Conservation (phyloP, 2,329 filamentous ascomycete genomes). For the Chaetomium olivaceum region DNA sequence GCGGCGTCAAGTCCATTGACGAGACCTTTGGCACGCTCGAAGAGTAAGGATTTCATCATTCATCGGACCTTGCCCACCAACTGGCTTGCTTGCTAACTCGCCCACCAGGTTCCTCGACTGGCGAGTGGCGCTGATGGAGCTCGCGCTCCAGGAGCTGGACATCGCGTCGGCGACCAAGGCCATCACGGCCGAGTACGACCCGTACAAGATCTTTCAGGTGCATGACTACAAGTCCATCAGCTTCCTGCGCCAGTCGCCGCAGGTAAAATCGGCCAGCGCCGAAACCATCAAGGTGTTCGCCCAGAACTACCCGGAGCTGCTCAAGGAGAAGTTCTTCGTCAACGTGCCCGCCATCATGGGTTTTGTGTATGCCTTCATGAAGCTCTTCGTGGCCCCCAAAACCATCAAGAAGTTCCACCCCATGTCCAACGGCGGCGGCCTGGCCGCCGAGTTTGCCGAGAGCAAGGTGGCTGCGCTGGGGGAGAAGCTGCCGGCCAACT, state of each 20-base stretch:
- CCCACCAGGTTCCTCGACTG: conserved; percentile 75
- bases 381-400: conserved; percentile 70
- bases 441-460: conserved; percentile 60
- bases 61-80: neutral
- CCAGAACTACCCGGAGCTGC: conserved; percentile 83
- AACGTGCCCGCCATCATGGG: conserved; percentile 92
- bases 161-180: conserved; percentile 67
- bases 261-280: conserved; percentile 72
- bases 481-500: conserved; percentile 68
- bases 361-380: conserved; percentile 76
- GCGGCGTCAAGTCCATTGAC: conserved; percentile 77
- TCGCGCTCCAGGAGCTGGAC: conserved; percentile 73
- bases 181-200: conserved; percentile 75
- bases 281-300: conserved; percentile 82
- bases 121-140: conserved; percentile 89
- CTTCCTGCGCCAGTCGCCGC: conserved; percentile 79
- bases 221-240: conserved; percentile 90
- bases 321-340: conserved; percentile 91
- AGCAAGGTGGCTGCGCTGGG: conserved; percentile 58
- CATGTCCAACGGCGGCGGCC: conserved; percentile 68
- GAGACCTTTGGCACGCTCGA: conserved; percentile 79
- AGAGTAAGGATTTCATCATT: conserved; percentile 58
- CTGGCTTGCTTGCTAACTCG: neutral
- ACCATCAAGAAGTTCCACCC: conserved; percentile 80
- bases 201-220: conserved; percentile 87